Base-by-base conservation (phyloP, 768 basidiomycete species). In the Udeniomyces megalosporus region DNA sequence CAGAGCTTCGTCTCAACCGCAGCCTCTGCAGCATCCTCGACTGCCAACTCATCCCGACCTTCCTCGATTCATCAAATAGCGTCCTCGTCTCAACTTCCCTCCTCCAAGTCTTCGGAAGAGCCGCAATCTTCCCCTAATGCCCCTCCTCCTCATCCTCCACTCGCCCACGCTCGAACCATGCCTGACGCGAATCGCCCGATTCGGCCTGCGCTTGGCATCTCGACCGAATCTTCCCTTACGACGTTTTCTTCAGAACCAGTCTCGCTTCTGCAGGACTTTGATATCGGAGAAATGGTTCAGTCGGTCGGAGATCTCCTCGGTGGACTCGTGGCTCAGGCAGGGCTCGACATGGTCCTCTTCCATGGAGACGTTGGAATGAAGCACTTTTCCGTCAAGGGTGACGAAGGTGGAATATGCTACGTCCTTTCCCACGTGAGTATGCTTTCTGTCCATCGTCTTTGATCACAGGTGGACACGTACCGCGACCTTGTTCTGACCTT, bases 221-320 rank as follows among this genome's bases (percentile, higher is more conserved):
- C n/a, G 31, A 58, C 17, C 52, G 48, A 10, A 42, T 52, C 47
- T 24, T 63, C 62, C 11, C 48, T 57, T 15, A 31, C 32, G 48
- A 49, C 62, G n/a, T 12, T 63, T 7, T 48, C 56, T 7, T 58
- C 56, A n/a, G 62, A 63, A 11, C 54, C 32, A 17, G 20, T n/a
- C 22, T 50, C 56, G 42, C 47, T 58, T 26, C n/a, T 58, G 7
- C 62, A 81, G 57, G 86, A 90, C 70, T 95, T 93, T 70, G 91
- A 96, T 74, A 81, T 95, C 44, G 91, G 87, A 26, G 91, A 96
- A 72, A 77, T 88, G 75, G 70, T 93, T 67, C 92, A 95, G 74
- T 84, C 81, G 70, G 83, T 90, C 10, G 90, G 88, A 11, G 91
- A 96, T 75, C 81, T 85, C 15, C 73, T 93, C 64, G 84, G 88